Base-by-base conservation (phyloP, 352 stramenopile genomes). In the Phytophthora europaea region DNA sequence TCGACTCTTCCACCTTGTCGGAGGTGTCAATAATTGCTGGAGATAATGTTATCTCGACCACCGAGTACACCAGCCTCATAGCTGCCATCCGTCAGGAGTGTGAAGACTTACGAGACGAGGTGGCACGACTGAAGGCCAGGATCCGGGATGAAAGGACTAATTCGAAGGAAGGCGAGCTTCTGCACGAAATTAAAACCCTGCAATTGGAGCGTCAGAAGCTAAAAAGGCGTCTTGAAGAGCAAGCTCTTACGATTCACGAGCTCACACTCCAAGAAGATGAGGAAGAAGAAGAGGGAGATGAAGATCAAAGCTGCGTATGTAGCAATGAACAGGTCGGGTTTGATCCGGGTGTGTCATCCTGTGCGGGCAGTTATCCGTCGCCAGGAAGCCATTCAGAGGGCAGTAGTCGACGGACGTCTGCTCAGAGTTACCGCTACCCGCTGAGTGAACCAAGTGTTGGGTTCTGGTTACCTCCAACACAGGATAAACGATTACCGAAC, bases 231-330 rank as follows among this genome's bases (percentile, higher is more conserved):
- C 36, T 94, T 1, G 71, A 90, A 15, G 84, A 92, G 26, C 82
- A 92, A 67, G 85, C 87, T 4, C 61, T 92, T 38, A 94, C 87
- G 9, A 92, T 94, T 61, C 87, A 94, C 45, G 87, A 94, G 61
- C 77, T 94, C 26, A 94, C 87, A 2, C 70, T 94, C 7, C 84
- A 94, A 74, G 87, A 92, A 58, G 87, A 93, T 20, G 75, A 84
- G 10, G 64, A 83, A 12, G 73, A 81, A 0, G 73, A 81, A 0
- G 69, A 75, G 4, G 73, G 34, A 10, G 69, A 70, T 13, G 56
- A 64, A 48, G 61, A 80, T 4, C 70, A 73, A 34, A 79, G 61
- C 36, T 69, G 40, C 36, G 43, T 20, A 9, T 67, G 61, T 63
- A 61, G 31, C 40, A 79, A 66, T 47, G 67, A 52, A 45, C 43